A percentile compares a stretch with the other conserved stretches of the same genome.
phyloP scores from a whole-genome alignment of 352 stramenopile species.

The Globisporangium irregulare region DNA sequence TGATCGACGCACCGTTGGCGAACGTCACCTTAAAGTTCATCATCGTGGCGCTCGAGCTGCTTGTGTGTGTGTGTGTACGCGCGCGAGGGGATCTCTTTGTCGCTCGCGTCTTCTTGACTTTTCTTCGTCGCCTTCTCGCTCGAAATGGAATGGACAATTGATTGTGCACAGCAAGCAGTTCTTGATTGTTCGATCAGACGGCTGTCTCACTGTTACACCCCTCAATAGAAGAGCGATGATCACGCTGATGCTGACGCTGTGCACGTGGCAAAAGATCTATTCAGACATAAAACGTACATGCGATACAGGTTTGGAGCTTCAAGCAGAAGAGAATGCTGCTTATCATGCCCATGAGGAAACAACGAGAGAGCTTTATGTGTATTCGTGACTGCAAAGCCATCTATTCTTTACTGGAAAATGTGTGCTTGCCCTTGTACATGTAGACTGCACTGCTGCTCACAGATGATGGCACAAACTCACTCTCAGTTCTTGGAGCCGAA shows the following conservation, averaged over 20 bases:
- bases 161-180: background rate
- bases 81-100: background rate
- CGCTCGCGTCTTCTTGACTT: background rate
- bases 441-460: background rate
- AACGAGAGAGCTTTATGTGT: too few species aligned
- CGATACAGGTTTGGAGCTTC: background rate
- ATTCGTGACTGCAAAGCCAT: too few species aligned
- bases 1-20: conserved; percentile 67
- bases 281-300: background rate
- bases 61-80: background rate
- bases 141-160: background rate
- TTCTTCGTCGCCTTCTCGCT: conserved; percentile 3
- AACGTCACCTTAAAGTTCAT: conserved; percentile 76
- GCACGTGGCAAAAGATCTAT: conserved; percentile 2
- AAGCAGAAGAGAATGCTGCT: too few species aligned
- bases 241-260: background rate
- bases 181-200: conserved; percentile 15
- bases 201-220: conserved; percentile 4
- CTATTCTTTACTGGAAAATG: background rate
- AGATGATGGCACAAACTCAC: background rate
- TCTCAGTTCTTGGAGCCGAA: conserved; percentile 21
- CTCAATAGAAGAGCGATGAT: conserved; percentile 10
- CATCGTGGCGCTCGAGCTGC: conserved; percentile 2
- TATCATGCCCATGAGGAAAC: background rate
- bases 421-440: background rate